Evolutionary conservation across 2,329 filamentous ascomycete genomes (phyloP).

Genomic region (Aspergillus pseudotamarii): DNA sequence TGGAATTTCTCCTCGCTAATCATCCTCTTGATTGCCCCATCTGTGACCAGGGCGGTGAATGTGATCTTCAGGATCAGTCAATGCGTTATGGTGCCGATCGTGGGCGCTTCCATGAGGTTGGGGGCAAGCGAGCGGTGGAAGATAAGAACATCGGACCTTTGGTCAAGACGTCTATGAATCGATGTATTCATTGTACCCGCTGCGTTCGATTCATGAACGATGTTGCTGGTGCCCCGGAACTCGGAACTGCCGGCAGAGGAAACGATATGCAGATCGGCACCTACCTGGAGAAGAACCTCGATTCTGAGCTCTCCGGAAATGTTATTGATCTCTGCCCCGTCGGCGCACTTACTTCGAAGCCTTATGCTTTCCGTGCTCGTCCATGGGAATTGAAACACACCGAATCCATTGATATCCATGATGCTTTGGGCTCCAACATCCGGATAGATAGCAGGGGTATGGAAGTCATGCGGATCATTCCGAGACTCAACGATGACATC

Average conservation of each 20-base stretch:
- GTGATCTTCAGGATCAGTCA: constrained; percentile 98
- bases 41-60: constrained; percentile 98
- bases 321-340: constrained; percentile 98
- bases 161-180: constrained; percentile 99
- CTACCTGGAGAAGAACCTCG: constrained; percentile 90
- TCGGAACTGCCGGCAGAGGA: constrained; percentile 91
- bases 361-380: constrained; percentile 93
- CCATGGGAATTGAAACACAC: constrained; percentile 97
- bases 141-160: constrained; percentile 99
- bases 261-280: constrained; percentile 98
- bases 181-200: constrained; percentile 98
- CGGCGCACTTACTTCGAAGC: constrained; percentile 93
- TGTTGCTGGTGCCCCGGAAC: constrained; percentile 89
- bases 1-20: constrained; percentile 97
- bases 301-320: constrained; percentile 94
- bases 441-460: constrained; percentile 89
- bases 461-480: constrained; percentile 93
- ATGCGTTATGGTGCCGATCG: constrained; percentile 98
- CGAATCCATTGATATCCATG: constrained; percentile 92
- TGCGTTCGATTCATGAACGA: constrained; percentile 98
- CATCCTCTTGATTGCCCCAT: constrained; percentile 95
- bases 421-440: constrained; percentile 92
- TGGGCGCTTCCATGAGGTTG: constrained; percentile 93
- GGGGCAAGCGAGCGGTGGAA: constrained; percentile 95
- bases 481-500: constrained; percentile 92